phyloP scores from a whole-genome alignment of 805 yeast genomes.

The Candida nitratophila region DNA sequence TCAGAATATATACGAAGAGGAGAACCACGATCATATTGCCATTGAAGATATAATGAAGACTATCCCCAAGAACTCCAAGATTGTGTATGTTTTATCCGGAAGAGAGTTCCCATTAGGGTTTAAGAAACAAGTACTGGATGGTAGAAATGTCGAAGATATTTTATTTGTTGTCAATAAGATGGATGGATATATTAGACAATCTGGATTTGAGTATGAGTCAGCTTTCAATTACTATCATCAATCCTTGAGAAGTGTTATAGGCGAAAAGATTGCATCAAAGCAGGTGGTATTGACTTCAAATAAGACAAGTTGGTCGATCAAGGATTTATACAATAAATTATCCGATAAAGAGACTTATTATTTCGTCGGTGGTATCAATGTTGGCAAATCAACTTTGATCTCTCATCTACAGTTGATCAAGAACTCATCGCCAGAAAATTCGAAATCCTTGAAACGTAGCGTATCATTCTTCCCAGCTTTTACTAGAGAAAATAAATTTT shows the following conservation, averaged over 20 bases:
- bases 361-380: constrained; percentile 59
- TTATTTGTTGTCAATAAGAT: constrained; percentile 35
- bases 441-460: constrained; percentile 34
- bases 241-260: constrained; percentile 21
- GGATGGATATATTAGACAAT: constrained; percentile 26
- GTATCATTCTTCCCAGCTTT: constrained; percentile 58
- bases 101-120: constrained; percentile 67
- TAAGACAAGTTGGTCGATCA: constrained; percentile 43
- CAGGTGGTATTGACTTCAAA: constrained; percentile 47
- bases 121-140: constrained; percentile 27
- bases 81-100: constrained; percentile 59
- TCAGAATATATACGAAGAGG: constrained; percentile 31
- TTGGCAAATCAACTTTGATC: constrained; percentile 62
- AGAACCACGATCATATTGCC: constrained; percentile 27
- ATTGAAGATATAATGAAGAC: constrained; percentile 23
- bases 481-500: constrained; percentile 48
- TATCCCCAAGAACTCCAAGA: constrained; percentile 37
- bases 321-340: constrained; percentile 30
- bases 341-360: constrained; percentile 37
- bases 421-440: constrained; percentile 15
- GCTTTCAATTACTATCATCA: constrained; percentile 26
- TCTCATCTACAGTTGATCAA: constrained; percentile 17
- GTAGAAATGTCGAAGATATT: constrained; percentile 27
- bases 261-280: constrained; percentile 14
- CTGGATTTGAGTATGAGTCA: constrained; percentile 13